Evolutionary conservation across 2,329 filamentous ascomycete genomes (phyloP).

Genomic region (Stromatinia cepivora): DNA sequence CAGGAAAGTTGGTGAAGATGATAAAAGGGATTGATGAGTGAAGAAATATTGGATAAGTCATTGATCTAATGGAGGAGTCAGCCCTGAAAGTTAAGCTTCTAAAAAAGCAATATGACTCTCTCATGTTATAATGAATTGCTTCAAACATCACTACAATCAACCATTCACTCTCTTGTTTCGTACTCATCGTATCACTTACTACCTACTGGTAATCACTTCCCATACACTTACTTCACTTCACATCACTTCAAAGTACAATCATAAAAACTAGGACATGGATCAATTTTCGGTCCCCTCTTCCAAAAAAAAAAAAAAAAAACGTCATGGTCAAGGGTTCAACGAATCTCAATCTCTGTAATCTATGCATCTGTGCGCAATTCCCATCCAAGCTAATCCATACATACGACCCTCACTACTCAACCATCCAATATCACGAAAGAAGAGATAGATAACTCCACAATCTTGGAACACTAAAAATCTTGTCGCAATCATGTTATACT

Average conservation of each 20-base stretch:
- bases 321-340: conserved; percentile 11
- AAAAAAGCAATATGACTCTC: neutral
- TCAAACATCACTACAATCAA: neutral
- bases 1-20: neutral
- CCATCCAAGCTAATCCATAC: neutral
- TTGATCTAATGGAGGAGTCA: neutral
- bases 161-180: neutral
- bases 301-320: neutral
- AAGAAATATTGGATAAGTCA: neutral
- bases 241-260: neutral
- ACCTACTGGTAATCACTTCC: neutral
- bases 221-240: neutral
- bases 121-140: neutral
- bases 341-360: conserved; percentile 6
- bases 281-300: neutral
- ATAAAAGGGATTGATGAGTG: neutral
- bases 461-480: neutral
- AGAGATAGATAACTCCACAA: neutral
- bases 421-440: neutral
- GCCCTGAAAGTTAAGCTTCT: neutral
- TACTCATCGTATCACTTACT: neutral
- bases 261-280: neutral
- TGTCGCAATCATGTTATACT: neutral
- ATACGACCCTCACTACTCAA: neutral
- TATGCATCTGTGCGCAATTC: neutral